These are phyloP conservation scores for Leccinum aurantiacum DNA, from an alignment of 768 basidiomycete genomes.

Conservation along the genomic window DNA sequence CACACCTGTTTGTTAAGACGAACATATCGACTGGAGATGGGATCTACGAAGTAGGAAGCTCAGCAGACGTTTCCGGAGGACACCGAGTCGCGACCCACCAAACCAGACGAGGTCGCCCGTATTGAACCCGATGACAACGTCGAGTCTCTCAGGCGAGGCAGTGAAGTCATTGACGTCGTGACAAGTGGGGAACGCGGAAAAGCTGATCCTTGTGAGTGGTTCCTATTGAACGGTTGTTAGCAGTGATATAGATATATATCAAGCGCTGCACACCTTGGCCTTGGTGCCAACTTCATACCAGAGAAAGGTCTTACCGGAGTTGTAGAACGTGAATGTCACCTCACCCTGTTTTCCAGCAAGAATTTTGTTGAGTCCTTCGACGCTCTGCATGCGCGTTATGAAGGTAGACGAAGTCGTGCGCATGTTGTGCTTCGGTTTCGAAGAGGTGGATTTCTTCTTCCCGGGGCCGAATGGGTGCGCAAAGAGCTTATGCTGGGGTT, in stretches of 20 bases:
- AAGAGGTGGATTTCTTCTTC: slow-evolving; percentile 61
- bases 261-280: slow-evolving; percentile 58
- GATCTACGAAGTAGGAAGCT: slow-evolving; percentile 48
- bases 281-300: slow-evolving; percentile 89
- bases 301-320: slow-evolving; percentile 76
- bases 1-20: slow-evolving; percentile 84
- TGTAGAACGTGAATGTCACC: slow-evolving; percentile 83
- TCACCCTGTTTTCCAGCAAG: slow-evolving; percentile 84
- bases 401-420: slow-evolving; percentile 91
- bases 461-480: slow-evolving; percentile 44
- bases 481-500: slow-evolving; percentile 58
- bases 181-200: slow-evolving; percentile 86
- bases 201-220: slow-evolving; percentile 79
- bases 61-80: slow-evolving; percentile 7
- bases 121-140: slow-evolving; percentile 87
- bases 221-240: slow-evolving; percentile 55
- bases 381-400: slow-evolving; percentile 80
- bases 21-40: slow-evolving; percentile 75
- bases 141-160: slow-evolving; percentile 73
- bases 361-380: slow-evolving; percentile 70
- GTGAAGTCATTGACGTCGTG: slow-evolving; percentile 85
- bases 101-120: slow-evolving; percentile 98
- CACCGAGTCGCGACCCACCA: slow-evolving; percentile 47
- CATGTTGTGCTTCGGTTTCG: slow-evolving; percentile 88
- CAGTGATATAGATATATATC: slow-evolving; percentile 1